Evolutionary conservation across 306 rosid species (phyloP), one percentile per base, ranked within the genome.

Genomic region (Rosa multiflora): DNA sequence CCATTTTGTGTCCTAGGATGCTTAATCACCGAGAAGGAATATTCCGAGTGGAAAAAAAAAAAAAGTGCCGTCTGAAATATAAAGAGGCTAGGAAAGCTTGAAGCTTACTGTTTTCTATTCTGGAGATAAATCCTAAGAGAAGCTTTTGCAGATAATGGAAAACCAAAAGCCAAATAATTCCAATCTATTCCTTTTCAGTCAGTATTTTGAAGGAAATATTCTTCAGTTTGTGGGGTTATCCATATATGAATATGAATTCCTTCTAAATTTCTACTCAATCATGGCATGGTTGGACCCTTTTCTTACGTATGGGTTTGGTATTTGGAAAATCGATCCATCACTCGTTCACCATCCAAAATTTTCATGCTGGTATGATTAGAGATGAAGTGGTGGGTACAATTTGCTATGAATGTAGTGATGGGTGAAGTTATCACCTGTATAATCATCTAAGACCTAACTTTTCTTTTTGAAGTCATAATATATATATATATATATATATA

Each of bases 1-100:
- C 48, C 72, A 67, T 67, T 67, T 77, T 75, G 59, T 78, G 89
- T 81, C 90, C 88, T 84, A 75, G 88, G 96, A 89, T 91, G 93
- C 90, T 86, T 62, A 70, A 76, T 78, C 56, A 80, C 72, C 72
- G 80, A 76, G 84, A 86, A 43, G 48, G 87, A 89, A 67, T 67
- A 40, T 89, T 83, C 86, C 78, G 52, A 47, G 59, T 63, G 79
- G 39, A 37, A 64, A 62, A 44, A 76, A 69, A 44, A 76, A 69
- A 47, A 78, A 79, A 47, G 83, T 40, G 82, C 29, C 37, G 37
- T 32, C 15, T 5, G 10, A 83, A 85, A 74, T 59, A 32, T 67
- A 69, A 78, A 75, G 82, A 79, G 81, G 37, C 37, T 32, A 32
- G 3, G 35, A 78, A 74, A 74, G 81, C 80, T 80, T 73, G 86